Evolutionary conservation across 371 early-diverging fungal species (phyloP), one percentile per base, ranked within the genome.

Genomic region (Apophysomyces ossiformis): DNA sequence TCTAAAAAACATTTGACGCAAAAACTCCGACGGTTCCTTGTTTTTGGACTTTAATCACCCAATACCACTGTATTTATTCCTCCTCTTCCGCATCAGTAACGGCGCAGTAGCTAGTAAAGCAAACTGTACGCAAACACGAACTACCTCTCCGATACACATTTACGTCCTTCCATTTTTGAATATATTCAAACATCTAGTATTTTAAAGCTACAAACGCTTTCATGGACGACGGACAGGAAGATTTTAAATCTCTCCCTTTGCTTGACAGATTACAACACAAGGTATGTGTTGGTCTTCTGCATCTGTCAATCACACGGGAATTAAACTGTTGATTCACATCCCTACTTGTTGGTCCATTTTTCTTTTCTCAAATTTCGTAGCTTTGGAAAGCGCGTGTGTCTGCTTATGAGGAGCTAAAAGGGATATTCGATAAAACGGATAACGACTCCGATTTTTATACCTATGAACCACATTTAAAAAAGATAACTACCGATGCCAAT

Each of bases 301-400:
- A 66, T 26, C 26, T 26, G 26, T 26, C 26, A 26, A 26, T 26
- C 26, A 26, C n/a, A 67, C 58, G 35, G 62, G 59, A 60, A 64
- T 56, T 38, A 67, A 59, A 66, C 50, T 57, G 37, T n/a, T 21
- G 50, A 26, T 18, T 18, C 50, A 9, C 50, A 50, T 7, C 50
- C 50, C 2, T 50, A 58, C 67, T 43, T 54, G 61, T 57, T 57
- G 38, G 4, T 18, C 16, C 9, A 0, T n/a, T 60, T 63, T 59
- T 47, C 62, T 35, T 41, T 12, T 41, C 12, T 63, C 13, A 6
- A 37, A 59, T 60, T 18, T 37, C 38, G 36, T 74, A 96, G 96
- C 75, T 87, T 44, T 98, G 98, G 98, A 97, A 98, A 75, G 98
- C 95, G 32, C 91, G 98, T 66, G 81, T 91, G 57, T 86, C 83